Base-by-base conservation (phyloP, 148 eudicot species). In the Bassia scoparia region DNA sequence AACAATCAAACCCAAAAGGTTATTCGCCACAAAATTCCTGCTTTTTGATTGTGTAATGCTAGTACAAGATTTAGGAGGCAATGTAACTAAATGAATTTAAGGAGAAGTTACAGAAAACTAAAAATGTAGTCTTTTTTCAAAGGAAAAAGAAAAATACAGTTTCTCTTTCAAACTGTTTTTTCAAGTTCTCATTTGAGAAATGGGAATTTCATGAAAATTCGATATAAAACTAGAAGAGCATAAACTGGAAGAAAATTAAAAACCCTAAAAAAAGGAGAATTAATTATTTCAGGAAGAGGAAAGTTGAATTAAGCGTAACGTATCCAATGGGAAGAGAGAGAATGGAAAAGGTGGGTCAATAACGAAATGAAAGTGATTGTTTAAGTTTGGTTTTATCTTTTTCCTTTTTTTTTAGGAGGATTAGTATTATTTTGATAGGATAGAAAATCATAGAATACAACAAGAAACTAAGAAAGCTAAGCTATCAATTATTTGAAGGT, bases 281-380 rank as follows among this genome's bases (percentile, higher is more conserved):
- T 1, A 30, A 41, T 62, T 31, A 12, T 74, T 54, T 72, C 49
- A 37, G 24, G 24, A 50, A 61, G 71, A 48, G 64, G 79, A 63
- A 70, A 62, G 74, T 62, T 24, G 54, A 46, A 37, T 11, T 21
- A 46, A 49, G 30, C 61, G 61, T 35, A 77, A 49, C 62, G 61
- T 49, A 37, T 21, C 60, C 18, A 11, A 37, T 52, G 44, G 16
- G 71, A 43, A n/a, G 46, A 30, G 43, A 46, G 37, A 34, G 59
- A 23, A 61, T 33, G n/a, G 37, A 30, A n/a, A 34, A 60, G 30
- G 78, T 73, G 69, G 76, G 87, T 81, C 78, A 76, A 76, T 46
- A 76, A 27, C 58, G 71, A 70, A 55, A 76, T 61, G 77, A 66
- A 26, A 69, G 46, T 23, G 70, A 62, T 63, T 48, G 33, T 44